Conservation (phyloP, 2,329 filamentous ascomycete species). For the Neurospora crassa region DNA sequence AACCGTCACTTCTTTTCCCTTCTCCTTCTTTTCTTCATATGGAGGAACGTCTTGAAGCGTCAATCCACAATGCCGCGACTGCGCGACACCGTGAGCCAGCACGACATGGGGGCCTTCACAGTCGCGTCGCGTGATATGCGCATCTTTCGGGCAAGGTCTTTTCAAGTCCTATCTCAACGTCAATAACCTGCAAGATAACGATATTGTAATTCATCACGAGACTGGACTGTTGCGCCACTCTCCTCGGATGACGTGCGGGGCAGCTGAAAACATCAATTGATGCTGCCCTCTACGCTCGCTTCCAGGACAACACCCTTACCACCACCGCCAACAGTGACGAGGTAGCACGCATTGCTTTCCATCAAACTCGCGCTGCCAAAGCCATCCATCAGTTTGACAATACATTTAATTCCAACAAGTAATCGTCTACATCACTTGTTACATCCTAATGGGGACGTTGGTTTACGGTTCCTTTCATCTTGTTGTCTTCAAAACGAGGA, state of each 20-base stretch:
- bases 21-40: no score
- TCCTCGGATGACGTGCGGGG: not conserved
- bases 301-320: not conserved
- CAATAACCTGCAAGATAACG: not conserved
- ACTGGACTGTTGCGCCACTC: not conserved
- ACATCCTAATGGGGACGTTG: not conserved
- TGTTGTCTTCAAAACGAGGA: not conserved
- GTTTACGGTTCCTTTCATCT: not conserved
- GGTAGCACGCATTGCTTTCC: not conserved
- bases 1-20: no score
- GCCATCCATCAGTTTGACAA: not conserved
- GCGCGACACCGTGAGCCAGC: no score
- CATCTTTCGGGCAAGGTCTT: no score
- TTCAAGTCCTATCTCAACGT: not conserved
- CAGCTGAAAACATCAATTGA: not conserved
- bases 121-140: no score
- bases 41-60: no score
- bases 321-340: not conserved
- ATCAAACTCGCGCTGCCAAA: not conserved
- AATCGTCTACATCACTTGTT: fast-evolving
- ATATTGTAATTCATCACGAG: not conserved
- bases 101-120: no score
- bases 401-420: not conserved
- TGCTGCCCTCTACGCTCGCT: not conserved
- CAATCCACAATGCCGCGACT: no score